These are phyloP conservation scores for Fusarium sp. DNA, from an alignment of 2,329 filamentous ascomycete species.

Conservation along the genomic window DNA sequence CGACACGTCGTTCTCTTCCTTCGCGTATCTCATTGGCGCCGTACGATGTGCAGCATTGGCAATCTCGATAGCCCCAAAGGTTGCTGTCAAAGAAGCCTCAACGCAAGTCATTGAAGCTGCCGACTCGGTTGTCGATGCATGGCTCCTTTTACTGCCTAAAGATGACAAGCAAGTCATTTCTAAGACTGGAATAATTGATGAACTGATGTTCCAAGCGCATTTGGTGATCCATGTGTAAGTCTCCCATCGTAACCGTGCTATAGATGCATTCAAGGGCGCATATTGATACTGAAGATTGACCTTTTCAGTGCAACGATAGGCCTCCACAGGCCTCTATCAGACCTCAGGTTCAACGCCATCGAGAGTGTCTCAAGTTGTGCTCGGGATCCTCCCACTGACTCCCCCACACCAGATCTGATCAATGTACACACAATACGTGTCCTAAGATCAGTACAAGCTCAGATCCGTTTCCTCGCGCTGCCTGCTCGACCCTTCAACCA, in stretches of 20 bases:
- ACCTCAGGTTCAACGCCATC: slow-evolving; percentile 27
- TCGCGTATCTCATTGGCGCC: slow-evolving; percentile 30
- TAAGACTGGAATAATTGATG: slow-evolving; percentile 19
- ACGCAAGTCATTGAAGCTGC: slow-evolving; percentile 22
- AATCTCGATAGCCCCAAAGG: slow-evolving; percentile 14
- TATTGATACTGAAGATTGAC: neutral
- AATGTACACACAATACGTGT: slow-evolving; percentile 31
- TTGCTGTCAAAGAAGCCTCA: slow-evolving; percentile 14
- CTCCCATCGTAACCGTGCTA: fast-evolving
- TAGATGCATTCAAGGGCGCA: fast-evolving
- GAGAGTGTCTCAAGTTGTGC: slow-evolving; percentile 30
- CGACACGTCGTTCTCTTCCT: slow-evolving; percentile 22
- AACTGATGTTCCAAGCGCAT: slow-evolving; percentile 35
- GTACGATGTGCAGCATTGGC: slow-evolving; percentile 16
- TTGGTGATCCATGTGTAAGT: slow-evolving; percentile 33
- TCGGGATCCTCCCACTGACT: slow-evolving; percentile 16
- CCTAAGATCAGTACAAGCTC: slow-evolving; percentile 26
- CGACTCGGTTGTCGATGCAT: slow-evolving; percentile 28
- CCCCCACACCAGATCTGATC: slow-evolving; percentile 14
- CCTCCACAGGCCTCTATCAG: slow-evolving; percentile 26
- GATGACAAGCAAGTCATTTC: slow-evolving; percentile 8
- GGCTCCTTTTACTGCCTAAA: slow-evolving; percentile 20
- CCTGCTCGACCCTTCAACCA: slow-evolving; percentile 21
- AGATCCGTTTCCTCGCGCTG: slow-evolving; percentile 21
- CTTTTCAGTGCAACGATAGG: slow-evolving; percentile 22